These are phyloP conservation scores for Aspergillus pseudoterreus DNA, from an alignment of 2,329 filamentous ascomycete species.

Conservation along the genomic window DNA sequence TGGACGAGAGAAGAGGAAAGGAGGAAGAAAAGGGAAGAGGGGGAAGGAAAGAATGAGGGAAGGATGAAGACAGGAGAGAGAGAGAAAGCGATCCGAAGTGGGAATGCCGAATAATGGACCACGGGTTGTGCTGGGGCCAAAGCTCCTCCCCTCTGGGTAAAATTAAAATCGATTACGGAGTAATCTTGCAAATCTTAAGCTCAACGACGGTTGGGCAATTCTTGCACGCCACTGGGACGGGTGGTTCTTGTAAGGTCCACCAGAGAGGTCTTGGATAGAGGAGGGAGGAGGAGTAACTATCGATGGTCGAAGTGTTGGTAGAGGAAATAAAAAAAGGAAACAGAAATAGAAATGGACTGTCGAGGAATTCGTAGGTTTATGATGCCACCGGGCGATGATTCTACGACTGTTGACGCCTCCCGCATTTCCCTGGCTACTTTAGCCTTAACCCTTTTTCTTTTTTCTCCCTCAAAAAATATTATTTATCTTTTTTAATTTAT, in stretches of 20 bases:
- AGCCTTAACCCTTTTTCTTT: not conserved
- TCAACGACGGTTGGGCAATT: constrained; percentile 7
- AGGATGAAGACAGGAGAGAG: constrained; percentile 17
- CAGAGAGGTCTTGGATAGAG: too few relatives aligned
- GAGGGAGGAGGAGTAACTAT: not conserved
- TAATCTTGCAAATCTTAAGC: constrained; percentile 17
- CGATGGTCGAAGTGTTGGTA: not conserved
- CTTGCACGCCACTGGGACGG: not conserved
- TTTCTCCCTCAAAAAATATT: not conserved
- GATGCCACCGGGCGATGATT: constrained; percentile 5
- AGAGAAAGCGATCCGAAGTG: constrained; percentile 16
- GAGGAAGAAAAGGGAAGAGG: constrained; percentile 6
- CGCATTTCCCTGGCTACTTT: constrained; percentile 3
- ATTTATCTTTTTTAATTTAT: constrained; percentile 1
- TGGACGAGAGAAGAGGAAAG: constrained; percentile 4
- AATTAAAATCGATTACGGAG: constrained; percentile 2
- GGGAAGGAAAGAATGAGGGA: constrained; percentile 10
- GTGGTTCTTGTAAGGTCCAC: too few relatives aligned
- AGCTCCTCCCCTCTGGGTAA: constrained; percentile 15
- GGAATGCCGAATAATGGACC: constrained; percentile 19
- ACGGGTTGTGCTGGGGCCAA: constrained; percentile 18
- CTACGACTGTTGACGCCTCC: constrained; percentile 9
- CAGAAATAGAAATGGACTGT: not conserved
- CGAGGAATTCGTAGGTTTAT: constrained; percentile 7
- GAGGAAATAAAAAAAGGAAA: not conserved